These are phyloP conservation scores for Mycena metata DNA, from an alignment of 768 basidiomycete species.

Conservation along the genomic window DNA sequence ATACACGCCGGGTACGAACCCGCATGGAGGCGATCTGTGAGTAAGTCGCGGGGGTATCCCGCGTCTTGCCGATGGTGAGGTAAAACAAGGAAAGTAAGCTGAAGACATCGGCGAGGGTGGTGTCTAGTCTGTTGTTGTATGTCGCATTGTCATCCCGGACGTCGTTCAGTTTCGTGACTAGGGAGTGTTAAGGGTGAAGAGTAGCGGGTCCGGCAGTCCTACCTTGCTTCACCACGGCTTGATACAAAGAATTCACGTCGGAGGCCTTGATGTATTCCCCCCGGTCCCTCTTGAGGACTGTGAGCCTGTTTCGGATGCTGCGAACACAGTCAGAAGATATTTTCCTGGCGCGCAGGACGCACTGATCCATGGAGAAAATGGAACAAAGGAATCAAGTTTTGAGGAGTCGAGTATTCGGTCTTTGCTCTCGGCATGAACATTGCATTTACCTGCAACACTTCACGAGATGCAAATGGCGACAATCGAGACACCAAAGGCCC, in stretches of 20 bases:
- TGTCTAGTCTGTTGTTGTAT: conserved; percentile 93
- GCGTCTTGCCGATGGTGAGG: conserved; percentile 96
- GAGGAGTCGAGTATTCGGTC: conserved; percentile 8
- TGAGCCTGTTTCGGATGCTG: conserved; percentile 95
- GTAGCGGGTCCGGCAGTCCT: conserved; percentile 36
- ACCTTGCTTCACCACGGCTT: conserved; percentile 95
- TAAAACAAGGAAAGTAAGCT: conserved; percentile 96
- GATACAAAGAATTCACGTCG: conserved; percentile 94
- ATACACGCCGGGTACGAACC: conserved; percentile 66
- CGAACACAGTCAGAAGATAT: conserved; percentile 38
- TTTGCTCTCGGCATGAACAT: conserved; percentile 16
- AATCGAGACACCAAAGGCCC: not conserved
- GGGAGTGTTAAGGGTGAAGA: conserved; percentile 19
- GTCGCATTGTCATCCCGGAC: conserved; percentile 83
- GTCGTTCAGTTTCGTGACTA: conserved; percentile 93
- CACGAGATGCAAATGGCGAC: conserved; percentile 9
- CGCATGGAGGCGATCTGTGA: conserved; percentile 96
- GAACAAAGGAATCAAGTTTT: conserved; percentile 16
- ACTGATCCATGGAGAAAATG: conserved; percentile 32
- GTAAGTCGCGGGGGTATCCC: conserved; percentile 94
- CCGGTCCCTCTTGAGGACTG: conserved; percentile 93
- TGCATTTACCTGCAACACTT: conserved; percentile 25
- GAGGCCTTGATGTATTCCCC: conserved; percentile 93
- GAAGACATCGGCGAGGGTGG: conserved; percentile 96
- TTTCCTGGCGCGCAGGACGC: conserved; percentile 36